phyloP scores from a whole-genome alignment of 495 filamentous ascomycete genomes.

The Parathielavia appendiculata region DNA sequence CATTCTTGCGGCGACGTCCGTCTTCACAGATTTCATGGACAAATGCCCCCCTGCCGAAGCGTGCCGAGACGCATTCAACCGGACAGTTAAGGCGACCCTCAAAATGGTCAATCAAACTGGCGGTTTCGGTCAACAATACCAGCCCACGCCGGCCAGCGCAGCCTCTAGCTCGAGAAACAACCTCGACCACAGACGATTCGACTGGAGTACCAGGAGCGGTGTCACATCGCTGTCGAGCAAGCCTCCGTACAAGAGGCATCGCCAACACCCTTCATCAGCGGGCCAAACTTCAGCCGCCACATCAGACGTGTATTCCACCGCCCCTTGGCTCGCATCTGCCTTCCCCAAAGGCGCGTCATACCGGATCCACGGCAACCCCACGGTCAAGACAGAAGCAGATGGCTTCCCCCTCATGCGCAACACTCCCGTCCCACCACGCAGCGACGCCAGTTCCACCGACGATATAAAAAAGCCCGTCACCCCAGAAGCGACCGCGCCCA shows the following conservation, averaged over 20 bases:
- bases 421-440: slow-evolving; percentile 31
- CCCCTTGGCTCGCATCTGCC: slow-evolving; percentile 17
- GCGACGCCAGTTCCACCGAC: slow-evolving; percentile 30
- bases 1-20: slow-evolving; percentile 79
- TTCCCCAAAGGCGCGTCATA: slow-evolving; percentile 26
- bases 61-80: slow-evolving; percentile 92
- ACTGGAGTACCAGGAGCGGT: slow-evolving; percentile 29
- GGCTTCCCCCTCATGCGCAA: slow-evolving; percentile 36
- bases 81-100: slow-evolving; percentile 90
- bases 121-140: slow-evolving; percentile 57
- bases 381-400: slow-evolving; percentile 39
- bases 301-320: slow-evolving; percentile 27
- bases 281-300: slow-evolving; percentile 14
- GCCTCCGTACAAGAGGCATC: slow-evolving; percentile 14
- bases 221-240: slow-evolving; percentile 14
- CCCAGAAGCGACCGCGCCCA: slow-evolving; percentile 30
- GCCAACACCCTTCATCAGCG: slow-evolving; percentile 15
- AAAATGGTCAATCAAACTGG: slow-evolving; percentile 84
- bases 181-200: slow-evolving; percentile 26
- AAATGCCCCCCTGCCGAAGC: slow-evolving; percentile 47
- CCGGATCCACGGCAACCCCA: slow-evolving; percentile 18
- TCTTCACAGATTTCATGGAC: slow-evolving; percentile 41
- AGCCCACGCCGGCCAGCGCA: neutral
- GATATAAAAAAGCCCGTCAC: slow-evolving; percentile 24
- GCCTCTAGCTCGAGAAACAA: slow-evolving; percentile 9